Evolutionary conservation across 495 filamentous ascomycete species (phyloP), one percentile per base, ranked within the genome.

Genomic region (Hyaloscypha finlandica): DNA sequence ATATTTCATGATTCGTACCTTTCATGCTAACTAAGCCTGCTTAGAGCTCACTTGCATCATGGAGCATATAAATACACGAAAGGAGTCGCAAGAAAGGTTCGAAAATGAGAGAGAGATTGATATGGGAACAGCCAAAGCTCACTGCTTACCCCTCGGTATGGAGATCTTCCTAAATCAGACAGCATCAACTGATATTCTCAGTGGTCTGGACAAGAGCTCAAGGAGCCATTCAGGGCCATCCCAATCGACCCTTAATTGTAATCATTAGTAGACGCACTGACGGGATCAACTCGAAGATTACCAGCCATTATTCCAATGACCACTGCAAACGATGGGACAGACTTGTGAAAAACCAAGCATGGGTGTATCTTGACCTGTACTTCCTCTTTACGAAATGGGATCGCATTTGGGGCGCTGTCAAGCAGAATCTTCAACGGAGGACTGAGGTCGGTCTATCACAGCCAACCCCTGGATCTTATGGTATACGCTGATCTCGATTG

Each of bases 301-400:
- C 57, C 19, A 35, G 57, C 19, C 57, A 59, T n/a, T 59, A 59
- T 37, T 31, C 39, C 32, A 31, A 37, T 31, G 32, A 35, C 14
- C 33, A 37, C 19, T 35, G 33, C 39, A 35, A 35, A 3, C 14
- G 57, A 25, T 59, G 57, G 57, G 57, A 59, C 3, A 14, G 57
- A 25, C 33, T 59, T 31, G 31, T 6, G 6, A 35, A 14, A 59
- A 59, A 59, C 19, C 57, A 59, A 25, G 39, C 57, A 19, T 59
- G 57, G 57, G 31, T 59, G 16, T 59, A 59, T 59, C 57, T 59
- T 20, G 57, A 59, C 19, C 20, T 59, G 19, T 59, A 59, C 22
- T 35, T 35, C 22, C 12, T 59, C n/a, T 59, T 59, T 14, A 59
- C 57, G 30, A 59, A 59, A 37, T 59, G 57, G 57, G 57, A 59